Evolutionary conservation across 2,329 filamentous ascomycete species (phyloP), one percentile per base, ranked within the genome.

Genomic region (Helotiales sp.): DNA sequence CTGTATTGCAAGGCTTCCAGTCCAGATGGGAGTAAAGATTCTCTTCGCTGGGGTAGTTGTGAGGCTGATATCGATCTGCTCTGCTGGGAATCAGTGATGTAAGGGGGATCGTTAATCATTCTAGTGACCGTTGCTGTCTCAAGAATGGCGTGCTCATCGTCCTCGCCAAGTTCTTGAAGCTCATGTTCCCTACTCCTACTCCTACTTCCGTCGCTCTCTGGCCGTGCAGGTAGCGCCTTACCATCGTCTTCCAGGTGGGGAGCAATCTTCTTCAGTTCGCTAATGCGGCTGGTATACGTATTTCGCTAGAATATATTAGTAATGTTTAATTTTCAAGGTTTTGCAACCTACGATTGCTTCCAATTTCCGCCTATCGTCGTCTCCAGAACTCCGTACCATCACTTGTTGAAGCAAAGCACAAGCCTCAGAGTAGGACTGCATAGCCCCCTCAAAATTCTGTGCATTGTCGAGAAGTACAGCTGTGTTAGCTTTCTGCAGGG

Each of bases 391-490:
- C 74, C 92, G 89, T 65, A 90, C 82, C 81, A 99, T 91, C 4
- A 99, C 96, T 75, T 96, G 90, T 72, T 95, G 91, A 63, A 99
- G 82, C 67, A 99, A 83, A 64, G 90, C 87, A 77, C 96, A 99
- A 3, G 96, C 96, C 80, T 99, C 96, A 11, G 87, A 85, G 77
- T 99, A 99, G 15, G 95, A 93, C 75, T 93, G 88, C 77, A 96
- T 90, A 20, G 96, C 96, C 47, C 93, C 93, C 77, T 95, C 92
- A 70, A 96, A 95, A 76, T 98, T 97, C 75, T 96, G 92, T 15
- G 93, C 93, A 85, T 97, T 98, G 80, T 99, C 96, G 47, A 99
- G 86, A 72, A 97, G 87, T 28, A 99, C 96, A 24, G 96, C 96
- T 13, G 93, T 95, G 76, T 99, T 97, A 59, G 96, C 96, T 80